A percentile compares a stretch with the other conserved stretches of the same genome.
These are phyloP conservation scores for Sphenostylis stenocarpa DNA, from an alignment of 306 rosid species.

Conservation along the genomic window DNA sequence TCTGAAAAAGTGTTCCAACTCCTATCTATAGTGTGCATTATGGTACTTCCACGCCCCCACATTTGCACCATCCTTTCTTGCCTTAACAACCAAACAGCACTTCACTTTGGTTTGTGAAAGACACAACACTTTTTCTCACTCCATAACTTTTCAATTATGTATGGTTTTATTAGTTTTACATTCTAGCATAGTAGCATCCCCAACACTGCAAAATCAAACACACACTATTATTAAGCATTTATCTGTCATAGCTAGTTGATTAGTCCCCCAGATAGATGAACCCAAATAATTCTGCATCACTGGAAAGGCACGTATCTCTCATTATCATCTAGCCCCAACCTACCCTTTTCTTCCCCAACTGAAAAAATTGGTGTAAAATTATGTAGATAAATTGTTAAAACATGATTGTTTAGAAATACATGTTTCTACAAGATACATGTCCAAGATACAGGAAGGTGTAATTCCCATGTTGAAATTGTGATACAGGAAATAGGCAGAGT, in stretches of 20 bases:
- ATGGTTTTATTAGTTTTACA: background rate
- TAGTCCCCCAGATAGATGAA: background rate
- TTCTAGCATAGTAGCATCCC: background rate
- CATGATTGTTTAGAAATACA: background rate
- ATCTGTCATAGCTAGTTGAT: background rate
- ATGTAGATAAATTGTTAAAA: background rate
- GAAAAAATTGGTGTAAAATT: background rate
- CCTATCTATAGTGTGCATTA: background rate
- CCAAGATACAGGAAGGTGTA: constrained; percentile 8
- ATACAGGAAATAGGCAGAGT: constrained; percentile 16
- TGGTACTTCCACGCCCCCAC: constrained; percentile 18
- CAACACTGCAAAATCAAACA: background rate
- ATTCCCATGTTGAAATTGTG: background rate
- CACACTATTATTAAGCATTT: background rate
- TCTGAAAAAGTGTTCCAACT: background rate
- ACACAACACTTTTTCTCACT: background rate
- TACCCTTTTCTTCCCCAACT: background rate
- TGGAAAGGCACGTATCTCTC: constrained; percentile 15
- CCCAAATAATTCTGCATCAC: constrained; percentile 19
- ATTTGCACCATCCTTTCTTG: constrained; percentile 20
- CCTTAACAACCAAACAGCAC: constrained; percentile 11
- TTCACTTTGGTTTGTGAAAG: background rate
- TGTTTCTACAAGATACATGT: background rate
- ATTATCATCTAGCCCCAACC: constrained; percentile 3
- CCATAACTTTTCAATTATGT: constrained; percentile 14